These are phyloP conservation scores for Coemansia sp. DNA, from an alignment of 192 early-diverging fungal genomes.

Conservation along the genomic window DNA sequence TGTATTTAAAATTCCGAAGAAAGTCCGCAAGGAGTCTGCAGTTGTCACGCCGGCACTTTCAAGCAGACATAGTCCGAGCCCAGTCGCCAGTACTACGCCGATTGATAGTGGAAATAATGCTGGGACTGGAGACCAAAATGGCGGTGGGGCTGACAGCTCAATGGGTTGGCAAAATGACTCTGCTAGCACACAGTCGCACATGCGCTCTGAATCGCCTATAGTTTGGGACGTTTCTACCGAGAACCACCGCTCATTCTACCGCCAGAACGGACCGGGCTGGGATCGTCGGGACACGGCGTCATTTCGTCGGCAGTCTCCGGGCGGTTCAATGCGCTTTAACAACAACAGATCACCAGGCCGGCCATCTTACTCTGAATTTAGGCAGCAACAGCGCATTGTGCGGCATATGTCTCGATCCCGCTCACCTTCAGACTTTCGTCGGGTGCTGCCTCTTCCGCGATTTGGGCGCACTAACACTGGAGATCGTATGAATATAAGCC, in stretches of 20 bases:
- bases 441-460: constrained; percentile 9
- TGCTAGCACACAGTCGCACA: constrained; percentile 8
- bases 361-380: constrained; percentile 8
- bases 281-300: constrained; percentile 5
- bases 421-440: constrained; percentile 19
- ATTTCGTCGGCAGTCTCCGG: constrained; percentile 23
- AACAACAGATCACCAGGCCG: constrained; percentile 22
- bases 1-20: constrained; percentile 53
- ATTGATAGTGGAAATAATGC: neutral
- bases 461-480: neutral
- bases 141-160: constrained; percentile 1
- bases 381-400: neutral
- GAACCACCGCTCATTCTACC: neutral
- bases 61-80: constrained; percentile 35
- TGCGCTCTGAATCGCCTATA: constrained; percentile 28
- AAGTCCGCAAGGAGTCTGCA: constrained; percentile 33
- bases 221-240: neutral
- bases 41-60: constrained; percentile 22
- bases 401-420: constrained; percentile 27
- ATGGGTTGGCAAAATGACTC: constrained; percentile 19
- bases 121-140: constrained; percentile 1
- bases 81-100: constrained; percentile 6
- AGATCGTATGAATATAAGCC: too few relatives aligned
- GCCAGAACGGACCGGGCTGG: constrained; percentile 2
- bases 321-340: constrained; percentile 5